Base-by-base conservation (phyloP, 352 stramenopile genomes). In the Phytophthora sp. region DNA sequence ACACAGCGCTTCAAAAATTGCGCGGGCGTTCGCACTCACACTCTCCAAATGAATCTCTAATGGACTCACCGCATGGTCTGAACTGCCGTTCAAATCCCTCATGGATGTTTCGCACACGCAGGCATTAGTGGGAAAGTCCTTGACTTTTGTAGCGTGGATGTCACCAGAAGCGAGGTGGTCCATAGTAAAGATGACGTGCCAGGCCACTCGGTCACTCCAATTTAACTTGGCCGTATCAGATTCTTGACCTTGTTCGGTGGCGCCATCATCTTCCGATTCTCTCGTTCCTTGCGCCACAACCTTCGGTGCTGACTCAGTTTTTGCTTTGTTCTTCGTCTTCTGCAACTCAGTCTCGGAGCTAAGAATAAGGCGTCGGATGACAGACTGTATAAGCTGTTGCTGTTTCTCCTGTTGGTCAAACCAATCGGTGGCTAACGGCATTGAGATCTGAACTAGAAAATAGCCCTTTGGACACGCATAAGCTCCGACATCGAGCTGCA, bases 371-470 rank as follows among this genome's bases (percentile, higher is more conserved):
- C 60, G 66, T 6, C 47, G 55, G 15, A 89, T 76, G 4, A 90
- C 74, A 0, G 41, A 31, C 16, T 77, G 49, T 66, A 91, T 66
- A 9, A 90, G 55, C 1, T 66, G 23, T 7, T 45, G 64, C 51
- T 88, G 72, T 36, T 71, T 76, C 4, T 66, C 56, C 4, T 44
- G 54, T 29, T 91, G 57, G 2, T 69, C 46, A 0, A 77, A 62
- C 74, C 78, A 88, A 29, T 84, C 76, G 0, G 41, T 29, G 4
- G 80, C 75, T 24, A 89, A 33, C 3, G 74, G 55, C 71, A 82
- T 93, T 8, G 82, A 85, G 7, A 95, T 57, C 20, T 94, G 86
- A 26, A 93, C 71, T 0, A 92, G 53, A 31, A 78, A 92, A 11
- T 73, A 76, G 13, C 73, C 82, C 9, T 76, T 74, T 3, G 84